Conservation (phyloP, 192 early-diverging fungal species). For the Backusella liffmaniae region DNA sequence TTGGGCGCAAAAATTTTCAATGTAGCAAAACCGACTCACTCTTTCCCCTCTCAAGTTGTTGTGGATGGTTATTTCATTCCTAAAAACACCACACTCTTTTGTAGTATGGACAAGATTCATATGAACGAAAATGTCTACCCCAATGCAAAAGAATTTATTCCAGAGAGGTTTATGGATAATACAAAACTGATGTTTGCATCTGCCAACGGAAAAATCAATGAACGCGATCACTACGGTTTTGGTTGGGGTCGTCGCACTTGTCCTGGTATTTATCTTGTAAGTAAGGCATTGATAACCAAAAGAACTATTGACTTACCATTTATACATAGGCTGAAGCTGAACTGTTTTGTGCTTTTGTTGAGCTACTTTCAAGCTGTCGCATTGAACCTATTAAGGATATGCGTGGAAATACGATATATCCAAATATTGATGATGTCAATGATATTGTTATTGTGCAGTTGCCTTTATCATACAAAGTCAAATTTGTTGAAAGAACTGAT, state of each 20-base stretch:
- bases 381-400: neutral
- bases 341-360: neutral
- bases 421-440: neutral
- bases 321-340: neutral
- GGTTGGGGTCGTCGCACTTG: slow-evolving; percentile 15
- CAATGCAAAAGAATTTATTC: slow-evolving; percentile 6
- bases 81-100: neutral
- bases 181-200: neutral
- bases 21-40: no score
- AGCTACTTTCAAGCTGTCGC: neutral
- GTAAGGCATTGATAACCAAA: neutral
- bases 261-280: slow-evolving; percentile 16
- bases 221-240: neutral
- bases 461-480: neutral
- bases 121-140: slow-evolving; percentile 4
- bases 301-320: no score
- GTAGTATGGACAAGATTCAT: slow-evolving; percentile 7
- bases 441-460: neutral
- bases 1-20: no score
- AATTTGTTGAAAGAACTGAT: neutral
- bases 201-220: slow-evolving; percentile 7
- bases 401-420: neutral
- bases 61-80: slow-evolving; percentile 4
- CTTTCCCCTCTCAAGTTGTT: neutral
- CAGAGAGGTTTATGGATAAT: slow-evolving; percentile 1